These are phyloP conservation scores for Xylariaceae sp. DNA, from an alignment of 2,329 filamentous ascomycete genomes.

Conservation along the genomic window DNA sequence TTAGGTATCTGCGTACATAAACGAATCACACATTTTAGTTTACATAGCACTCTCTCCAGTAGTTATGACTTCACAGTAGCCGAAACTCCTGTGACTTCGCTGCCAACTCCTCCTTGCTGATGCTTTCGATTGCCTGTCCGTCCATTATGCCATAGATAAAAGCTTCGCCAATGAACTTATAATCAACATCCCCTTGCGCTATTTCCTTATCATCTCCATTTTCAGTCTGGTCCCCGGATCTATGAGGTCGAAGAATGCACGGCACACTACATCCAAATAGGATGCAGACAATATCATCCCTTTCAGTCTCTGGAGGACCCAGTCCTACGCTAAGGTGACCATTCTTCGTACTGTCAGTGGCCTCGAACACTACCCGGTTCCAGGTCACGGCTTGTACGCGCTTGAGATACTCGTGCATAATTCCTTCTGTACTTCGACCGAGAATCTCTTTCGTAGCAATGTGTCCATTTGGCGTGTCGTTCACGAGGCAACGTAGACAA, in stretches of 20 bases:
- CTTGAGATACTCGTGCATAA: slow-evolving; percentile 10
- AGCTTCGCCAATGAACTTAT: slow-evolving; percentile 16
- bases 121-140: slow-evolving; percentile 8
- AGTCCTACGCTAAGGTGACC: slow-evolving; percentile 5
- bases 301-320: neutral
- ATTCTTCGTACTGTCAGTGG: neutral
- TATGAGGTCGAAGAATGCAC: slow-evolving; percentile 10
- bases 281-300: slow-evolving; percentile 18
- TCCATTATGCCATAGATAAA: slow-evolving; percentile 24
- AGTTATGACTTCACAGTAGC: too few relatives aligned
- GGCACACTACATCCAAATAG: slow-evolving; percentile 23
- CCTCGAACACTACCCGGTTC: slow-evolving; percentile 11
- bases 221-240: neutral
- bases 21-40: too few relatives aligned
- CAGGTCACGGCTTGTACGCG: slow-evolving; percentile 14
- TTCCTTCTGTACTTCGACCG: neutral
- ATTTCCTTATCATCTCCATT: too few relatives aligned
- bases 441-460: slow-evolving; percentile 6
- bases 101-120: neutral
- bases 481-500: slow-evolving; percentile 4
- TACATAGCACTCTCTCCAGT: too few relatives aligned
- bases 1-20: too few relatives aligned
- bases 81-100: too few relatives aligned
- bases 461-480: slow-evolving; percentile 1
- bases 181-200: neutral